phyloP scores from a whole-genome alignment of 2,329 filamentous ascomycete genomes.

The Apiospora koreana region DNA sequence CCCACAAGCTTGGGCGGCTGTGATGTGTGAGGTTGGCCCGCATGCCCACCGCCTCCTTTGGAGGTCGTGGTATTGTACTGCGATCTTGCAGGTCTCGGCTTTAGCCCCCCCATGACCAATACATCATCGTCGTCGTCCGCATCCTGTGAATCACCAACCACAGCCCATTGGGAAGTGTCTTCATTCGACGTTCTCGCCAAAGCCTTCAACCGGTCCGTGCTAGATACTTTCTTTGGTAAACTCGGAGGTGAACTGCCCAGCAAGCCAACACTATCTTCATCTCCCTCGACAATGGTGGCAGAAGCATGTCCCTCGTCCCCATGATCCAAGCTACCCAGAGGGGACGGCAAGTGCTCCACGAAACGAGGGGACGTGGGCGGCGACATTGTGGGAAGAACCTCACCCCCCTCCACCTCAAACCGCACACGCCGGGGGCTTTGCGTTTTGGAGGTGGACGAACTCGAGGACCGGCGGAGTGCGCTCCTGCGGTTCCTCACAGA shows the following conservation, averaged over 20 bases:
- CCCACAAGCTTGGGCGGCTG: background rate
- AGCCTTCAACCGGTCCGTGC: conserved; percentile 54
- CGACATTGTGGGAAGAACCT: conserved; percentile 61
- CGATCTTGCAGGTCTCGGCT: background rate
- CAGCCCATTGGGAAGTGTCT: conserved; percentile 53
- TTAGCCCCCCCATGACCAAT: conserved; percentile 17
- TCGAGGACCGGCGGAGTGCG: conserved; percentile 58
- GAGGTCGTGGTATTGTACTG: conserved; percentile 8
- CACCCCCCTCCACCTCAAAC: conserved; percentile 61
- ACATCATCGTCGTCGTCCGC: conserved; percentile 32
- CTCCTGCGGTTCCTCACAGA: conserved; percentile 53
- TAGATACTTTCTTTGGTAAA: conserved; percentile 56
- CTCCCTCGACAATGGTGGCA: conserved; percentile 32
- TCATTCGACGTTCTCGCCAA: conserved; percentile 54
- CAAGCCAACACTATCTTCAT: conserved; percentile 35
- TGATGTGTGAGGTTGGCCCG: conserved; percentile 16
- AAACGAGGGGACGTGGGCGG: conserved; percentile 41
- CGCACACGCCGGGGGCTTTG: conserved; percentile 63
- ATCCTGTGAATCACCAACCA: conserved; percentile 36
- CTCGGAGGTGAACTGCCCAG: conserved; percentile 35
- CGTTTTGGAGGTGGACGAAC: conserved; percentile 45
- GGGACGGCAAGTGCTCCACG: conserved; percentile 32
- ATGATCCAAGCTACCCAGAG: conserved; percentile 26
- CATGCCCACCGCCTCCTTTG: background rate
- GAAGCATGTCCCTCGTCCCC: conserved; percentile 24